Evolutionary conservation across 2,329 filamentous ascomycete genomes (phyloP), one percentile per base, ranked within the genome.

Genomic region (Fusarium equiseti): DNA sequence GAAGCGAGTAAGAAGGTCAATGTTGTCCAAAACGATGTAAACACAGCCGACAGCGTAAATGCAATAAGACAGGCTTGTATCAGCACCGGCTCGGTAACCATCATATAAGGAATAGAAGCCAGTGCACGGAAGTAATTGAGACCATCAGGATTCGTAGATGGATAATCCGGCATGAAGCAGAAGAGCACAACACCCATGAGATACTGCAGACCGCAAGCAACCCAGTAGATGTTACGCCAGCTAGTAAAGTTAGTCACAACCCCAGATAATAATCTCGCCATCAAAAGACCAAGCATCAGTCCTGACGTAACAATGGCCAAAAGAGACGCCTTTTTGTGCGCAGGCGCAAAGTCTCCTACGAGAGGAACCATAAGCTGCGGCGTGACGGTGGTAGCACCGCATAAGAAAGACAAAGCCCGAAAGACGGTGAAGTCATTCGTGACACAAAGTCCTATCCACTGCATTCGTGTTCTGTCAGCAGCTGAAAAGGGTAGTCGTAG

Each of bases 211-310:
- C 85, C 92, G 8, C 95, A 87, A 0, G 91, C 87, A 65, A 95
- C 83, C 91, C 92, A 95, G 82, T 94, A 96, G 10, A 95, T 89
- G 63, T 88, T 88, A 26, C 93, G 86, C 93, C 93, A 96, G 68
- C 86, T 85, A 0, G 89, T 90, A 75, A 88, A 94, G 73, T 93
- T 88, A 1, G 92, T 89, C 29, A 95, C 85, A 27, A 94, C 89
- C 2, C 93, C 93, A 0, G 92, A 91, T 2, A 96, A 85, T 0
- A 95, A 83, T 4, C 93, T 89, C 0, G 93, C 93, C 57, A 95
- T 83, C 3, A 97, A 85, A 68, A 96, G 88, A 18, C 93, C 93
- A 3, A 95, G 86, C 45, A 93, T 87, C 3, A 95, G 82, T 2
- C 92, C 93, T 0, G 91, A 93, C 4, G 92, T 90, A 10, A 95